Evolutionary conservation across 495 filamentous ascomycete genomes (phyloP).

Genomic region (Lindgomyces ingoldianus): DNA sequence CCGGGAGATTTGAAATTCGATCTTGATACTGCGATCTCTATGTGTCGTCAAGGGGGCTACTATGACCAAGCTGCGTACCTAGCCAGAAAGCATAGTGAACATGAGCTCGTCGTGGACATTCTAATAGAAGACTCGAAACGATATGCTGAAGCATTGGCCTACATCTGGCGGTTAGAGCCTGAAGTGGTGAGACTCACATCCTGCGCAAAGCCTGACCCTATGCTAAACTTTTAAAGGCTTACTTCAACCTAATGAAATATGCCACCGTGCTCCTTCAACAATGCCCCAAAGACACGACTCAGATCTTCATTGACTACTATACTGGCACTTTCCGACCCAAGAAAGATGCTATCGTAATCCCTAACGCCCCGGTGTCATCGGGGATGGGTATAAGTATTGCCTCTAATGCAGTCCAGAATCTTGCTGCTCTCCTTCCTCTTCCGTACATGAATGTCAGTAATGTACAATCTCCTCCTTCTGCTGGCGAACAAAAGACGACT

Average conservation of each 20-base stretch:
- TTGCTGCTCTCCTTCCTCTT: conserved; percentile 78
- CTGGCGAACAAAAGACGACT: conserved; percentile 38
- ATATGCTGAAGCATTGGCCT: conserved; percentile 83
- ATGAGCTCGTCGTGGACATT: conserved; percentile 91
- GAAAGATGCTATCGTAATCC: conserved; percentile 59
- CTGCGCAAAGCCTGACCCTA: conserved; percentile 2
- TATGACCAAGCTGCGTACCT: conserved; percentile 95
- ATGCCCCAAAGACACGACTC: conserved; percentile 75
- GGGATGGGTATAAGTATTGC: conserved; percentile 51
- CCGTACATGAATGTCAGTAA: conserved; percentile 74
- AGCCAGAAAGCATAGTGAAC: conserved; percentile 89
- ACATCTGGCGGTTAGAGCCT: conserved; percentile 86
- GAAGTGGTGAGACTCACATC: conserved; percentile 59
- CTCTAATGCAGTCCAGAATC: conserved; percentile 74
- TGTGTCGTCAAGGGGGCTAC: conserved; percentile 98
- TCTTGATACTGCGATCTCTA: conserved; percentile 92
- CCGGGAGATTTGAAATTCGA: conserved; percentile 95
- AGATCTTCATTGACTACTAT: conserved; percentile 90
- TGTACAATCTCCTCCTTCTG: conserved; percentile 31
- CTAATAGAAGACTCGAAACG: conserved; percentile 91
- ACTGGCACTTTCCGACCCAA: conserved; percentile 78
- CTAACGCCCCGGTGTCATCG: conserved; percentile 55
- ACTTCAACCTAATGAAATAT: conserved; percentile 91
- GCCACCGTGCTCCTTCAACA: conserved; percentile 84
- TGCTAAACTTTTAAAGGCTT: conserved; percentile 61